Evolutionary conservation across 2,329 filamentous ascomycete species (phyloP), one percentile per base, ranked within the genome.

Genomic region (Capronia americana): DNA sequence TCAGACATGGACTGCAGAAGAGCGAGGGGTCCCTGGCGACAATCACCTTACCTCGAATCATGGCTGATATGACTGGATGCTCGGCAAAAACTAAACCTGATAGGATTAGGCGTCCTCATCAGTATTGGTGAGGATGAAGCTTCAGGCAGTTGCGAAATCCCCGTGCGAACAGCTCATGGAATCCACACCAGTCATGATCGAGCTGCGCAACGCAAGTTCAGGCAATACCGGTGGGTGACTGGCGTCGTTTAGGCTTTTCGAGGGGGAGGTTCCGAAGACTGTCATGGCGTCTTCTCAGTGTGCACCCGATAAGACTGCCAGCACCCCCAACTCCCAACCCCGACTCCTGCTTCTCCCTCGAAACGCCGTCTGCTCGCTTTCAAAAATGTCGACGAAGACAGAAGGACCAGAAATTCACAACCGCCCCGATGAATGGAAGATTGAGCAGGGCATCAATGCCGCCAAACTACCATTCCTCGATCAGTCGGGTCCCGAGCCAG

Each of bases 391-490:
- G 4, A 48, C 44, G n/a, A 48, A 48, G 44, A 48, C 44, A 48
- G 44, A 48, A 48, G 44, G 23, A 20, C 44, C 17, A 7, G 38
- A 58, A 26, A 48, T 48, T 14, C 56, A 57, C 34, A 64, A 64
- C 32, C 55, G 63, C 38, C 63, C 63, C 11, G 81, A 85, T 77
- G 83, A 85, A 74, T 85, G 83, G 82, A 84, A 80, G 73, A 81
- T 85, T 57, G 83, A 85, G 65, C 83, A 85, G 72, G 83, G 83
- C 10, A 70, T 85, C 46, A 75, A 78, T 17, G 81, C 75, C 51
- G 78, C 80, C 2, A 79, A 79, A 34, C 74, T 84, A 11, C 81
- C 82, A 0, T 77, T 83, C 38, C 75, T 84, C 11, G 81, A 84
- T 66, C 82, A 83, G 74, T 81, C 76, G 2, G 79, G 77, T 0